A percentile compares a stretch with the other conserved stretches of the same genome.
These are phyloP conservation scores for Bassia scoparia DNA, from an alignment of 148 eudicot genomes.

Conservation along the genomic window DNA sequence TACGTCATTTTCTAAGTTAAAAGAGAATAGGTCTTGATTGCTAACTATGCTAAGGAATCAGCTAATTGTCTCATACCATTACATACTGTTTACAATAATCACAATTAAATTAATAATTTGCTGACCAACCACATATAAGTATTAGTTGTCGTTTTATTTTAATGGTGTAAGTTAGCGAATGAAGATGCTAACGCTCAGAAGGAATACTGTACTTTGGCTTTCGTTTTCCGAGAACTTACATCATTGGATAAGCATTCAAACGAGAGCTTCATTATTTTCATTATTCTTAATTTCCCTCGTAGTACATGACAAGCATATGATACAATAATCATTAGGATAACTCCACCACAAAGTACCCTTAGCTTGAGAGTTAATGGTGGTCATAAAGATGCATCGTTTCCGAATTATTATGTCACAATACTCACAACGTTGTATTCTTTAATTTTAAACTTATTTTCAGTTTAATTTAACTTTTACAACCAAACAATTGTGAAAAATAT, in stretches of 20 bases:
- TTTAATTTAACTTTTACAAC: too few relatives aligned
- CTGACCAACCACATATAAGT: conserved; percentile 13
- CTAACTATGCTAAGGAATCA: neutral
- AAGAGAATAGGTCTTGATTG: conserved; percentile 22
- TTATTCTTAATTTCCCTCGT: neutral
- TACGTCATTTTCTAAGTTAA: neutral
- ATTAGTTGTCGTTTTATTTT: conserved; percentile 13
- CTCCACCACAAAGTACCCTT: neutral
- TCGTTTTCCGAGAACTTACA: conserved; percentile 19
- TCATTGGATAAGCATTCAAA: conserved; percentile 27
- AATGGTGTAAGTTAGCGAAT: conserved; percentile 9
- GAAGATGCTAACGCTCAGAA: conserved; percentile 21
- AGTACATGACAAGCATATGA: neutral
- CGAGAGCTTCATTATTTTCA: too few relatives aligned
- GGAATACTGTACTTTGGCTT: conserved; percentile 8
- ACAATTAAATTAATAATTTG: conserved; percentile 4
- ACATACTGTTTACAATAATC: neutral
- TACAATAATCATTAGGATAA: conserved; percentile 11
- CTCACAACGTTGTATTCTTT: too few relatives aligned
- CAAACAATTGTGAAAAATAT: too few relatives aligned
- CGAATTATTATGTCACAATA: too few relatives aligned
- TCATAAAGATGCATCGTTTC: too few relatives aligned
- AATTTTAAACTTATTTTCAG: too few relatives aligned
- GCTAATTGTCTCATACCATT: conserved; percentile 8
- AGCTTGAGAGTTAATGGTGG: too few relatives aligned